phyloP scores from a whole-genome alignment of 805 yeast species.

The Ogataea sp. region DNA sequence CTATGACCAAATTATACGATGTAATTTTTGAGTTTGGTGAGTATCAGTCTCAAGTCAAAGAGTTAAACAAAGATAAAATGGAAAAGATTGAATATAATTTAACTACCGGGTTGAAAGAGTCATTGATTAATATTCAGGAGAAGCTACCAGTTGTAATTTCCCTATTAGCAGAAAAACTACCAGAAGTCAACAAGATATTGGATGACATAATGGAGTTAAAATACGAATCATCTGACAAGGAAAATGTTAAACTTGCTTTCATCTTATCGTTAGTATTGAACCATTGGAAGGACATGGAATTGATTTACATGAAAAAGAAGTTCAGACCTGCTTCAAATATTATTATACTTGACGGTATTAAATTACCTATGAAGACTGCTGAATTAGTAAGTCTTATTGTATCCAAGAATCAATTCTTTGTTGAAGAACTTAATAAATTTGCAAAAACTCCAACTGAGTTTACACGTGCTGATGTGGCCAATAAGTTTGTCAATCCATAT shows the following conservation, averaged over 20 bases:
- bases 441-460: constrained; percentile 11
- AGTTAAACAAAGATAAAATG: constrained; percentile 7
- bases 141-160: constrained; percentile 13
- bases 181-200: constrained; percentile 10
- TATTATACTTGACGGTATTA: constrained; percentile 62
- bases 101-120: constrained; percentile 8
- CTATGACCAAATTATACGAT: constrained; percentile 44
- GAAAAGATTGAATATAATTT: constrained; percentile 4
- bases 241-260: constrained; percentile 19
- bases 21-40: constrained; percentile 46
- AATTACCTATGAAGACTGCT: constrained; percentile 50
- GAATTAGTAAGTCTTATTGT: constrained; percentile 41
- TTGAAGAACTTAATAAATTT: constrained; percentile 18
- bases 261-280: constrained; percentile 44
- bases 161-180: constrained; percentile 7
- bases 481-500: constrained; percentile 40
- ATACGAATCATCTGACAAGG: constrained; percentile 5
- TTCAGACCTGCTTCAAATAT: constrained; percentile 38
- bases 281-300: constrained; percentile 36
- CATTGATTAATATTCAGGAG: constrained; percentile 13
- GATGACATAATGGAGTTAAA: not conserved
- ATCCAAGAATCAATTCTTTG: constrained; percentile 20
- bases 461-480: constrained; percentile 53
- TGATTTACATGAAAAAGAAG: constrained; percentile 24
- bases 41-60: constrained; percentile 11